These are phyloP conservation scores for Debaryomyces hansenii DNA, from an alignment of 805 yeast genomes.

Conservation along the genomic window DNA sequence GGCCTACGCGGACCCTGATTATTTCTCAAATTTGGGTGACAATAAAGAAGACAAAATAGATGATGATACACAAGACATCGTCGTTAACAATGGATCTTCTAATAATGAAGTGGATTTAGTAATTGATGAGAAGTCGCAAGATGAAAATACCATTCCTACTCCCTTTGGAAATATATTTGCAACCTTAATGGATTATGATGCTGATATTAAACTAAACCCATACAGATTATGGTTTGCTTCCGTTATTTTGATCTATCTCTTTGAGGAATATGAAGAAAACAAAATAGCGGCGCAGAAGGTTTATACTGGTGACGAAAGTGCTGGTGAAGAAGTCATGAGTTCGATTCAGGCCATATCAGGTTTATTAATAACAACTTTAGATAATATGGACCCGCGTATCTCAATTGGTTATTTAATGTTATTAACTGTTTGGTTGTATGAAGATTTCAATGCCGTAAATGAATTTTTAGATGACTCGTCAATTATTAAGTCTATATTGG, in stretches of 20 bases:
- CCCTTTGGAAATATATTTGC: slow-evolving; percentile 65
- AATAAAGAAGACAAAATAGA: slow-evolving; percentile 10
- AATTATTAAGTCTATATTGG: slow-evolving; percentile 63
- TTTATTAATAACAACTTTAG: slow-evolving; percentile 63
- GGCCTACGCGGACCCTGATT: slow-evolving; percentile 27
- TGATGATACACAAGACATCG: slow-evolving; percentile 1
- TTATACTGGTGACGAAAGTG: slow-evolving; percentile 55
- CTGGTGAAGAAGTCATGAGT: slow-evolving; percentile 68
- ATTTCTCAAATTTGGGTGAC: slow-evolving; percentile 14
- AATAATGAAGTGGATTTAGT: slow-evolving; percentile 2
- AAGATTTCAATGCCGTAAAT: slow-evolving; percentile 70
- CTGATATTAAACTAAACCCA: slow-evolving; percentile 66
- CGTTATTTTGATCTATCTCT: slow-evolving; percentile 58
- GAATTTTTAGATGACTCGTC: slow-evolving; percentile 72
- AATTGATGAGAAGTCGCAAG: not conserved
- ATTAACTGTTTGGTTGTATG: slow-evolving; percentile 74
- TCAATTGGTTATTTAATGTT: slow-evolving; percentile 77
- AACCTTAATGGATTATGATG: slow-evolving; percentile 74
- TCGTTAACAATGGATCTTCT: slow-evolving; percentile 3
- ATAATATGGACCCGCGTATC: slow-evolving; percentile 66
- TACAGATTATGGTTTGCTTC: slow-evolving; percentile 85
- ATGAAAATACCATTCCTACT: slow-evolving; percentile 11
- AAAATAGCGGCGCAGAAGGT: slow-evolving; percentile 49
- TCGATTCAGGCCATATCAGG: slow-evolving; percentile 79
- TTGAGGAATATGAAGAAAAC: slow-evolving; percentile 54